Evolutionary conservation across 345 rosid species (phyloP).

Genomic region (Raphanus sativus): DNA sequence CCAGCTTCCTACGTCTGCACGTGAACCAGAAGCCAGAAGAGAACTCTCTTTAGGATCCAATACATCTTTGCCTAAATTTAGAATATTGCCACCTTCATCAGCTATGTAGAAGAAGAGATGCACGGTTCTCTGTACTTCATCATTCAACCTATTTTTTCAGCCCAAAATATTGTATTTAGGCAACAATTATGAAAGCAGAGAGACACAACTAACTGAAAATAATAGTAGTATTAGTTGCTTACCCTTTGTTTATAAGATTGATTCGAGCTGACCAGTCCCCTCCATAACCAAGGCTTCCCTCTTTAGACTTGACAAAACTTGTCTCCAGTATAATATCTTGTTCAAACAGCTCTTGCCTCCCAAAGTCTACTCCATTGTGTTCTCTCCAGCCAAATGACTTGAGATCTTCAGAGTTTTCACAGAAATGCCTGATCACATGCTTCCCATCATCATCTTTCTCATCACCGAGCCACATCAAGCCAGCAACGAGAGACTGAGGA

Average conservation of each 20-base stretch:
- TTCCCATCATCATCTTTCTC: slow-evolving; percentile 76
- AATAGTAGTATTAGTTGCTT: neutral
- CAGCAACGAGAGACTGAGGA: slow-evolving; percentile 75
- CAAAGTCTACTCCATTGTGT: slow-evolving; percentile 90
- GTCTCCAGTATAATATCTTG: slow-evolving; percentile 66
- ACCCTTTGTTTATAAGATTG: slow-evolving; percentile 54
- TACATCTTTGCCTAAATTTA: slow-evolving; percentile 46
- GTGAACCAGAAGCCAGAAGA: slow-evolving; percentile 70
- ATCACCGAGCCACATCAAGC: slow-evolving; percentile 86
- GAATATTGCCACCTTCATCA: slow-evolving; percentile 69
- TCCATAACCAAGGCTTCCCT: slow-evolving; percentile 78
- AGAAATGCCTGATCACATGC: slow-evolving; percentile 68
- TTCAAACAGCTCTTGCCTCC: slow-evolving; percentile 69
- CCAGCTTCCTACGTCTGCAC: slow-evolving; percentile 68
- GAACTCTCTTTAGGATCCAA: slow-evolving; percentile 41
- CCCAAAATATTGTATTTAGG: no score
- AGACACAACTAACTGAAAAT: neutral
- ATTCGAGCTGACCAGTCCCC: slow-evolving; percentile 92
- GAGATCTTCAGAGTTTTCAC: slow-evolving; percentile 72
- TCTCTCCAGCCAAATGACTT: slow-evolving; percentile 77
- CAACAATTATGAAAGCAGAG: neutral
- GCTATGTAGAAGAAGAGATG: slow-evolving; percentile 87
- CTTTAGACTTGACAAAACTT: slow-evolving; percentile 77
- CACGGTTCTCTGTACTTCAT: slow-evolving; percentile 50
- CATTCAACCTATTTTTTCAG: slow-evolving; percentile 29